Evolutionary conservation across 179 eudicot genomes (phyloP), one percentile per base, ranked within the genome.

Genomic region (Kewa caespitosa): DNA sequence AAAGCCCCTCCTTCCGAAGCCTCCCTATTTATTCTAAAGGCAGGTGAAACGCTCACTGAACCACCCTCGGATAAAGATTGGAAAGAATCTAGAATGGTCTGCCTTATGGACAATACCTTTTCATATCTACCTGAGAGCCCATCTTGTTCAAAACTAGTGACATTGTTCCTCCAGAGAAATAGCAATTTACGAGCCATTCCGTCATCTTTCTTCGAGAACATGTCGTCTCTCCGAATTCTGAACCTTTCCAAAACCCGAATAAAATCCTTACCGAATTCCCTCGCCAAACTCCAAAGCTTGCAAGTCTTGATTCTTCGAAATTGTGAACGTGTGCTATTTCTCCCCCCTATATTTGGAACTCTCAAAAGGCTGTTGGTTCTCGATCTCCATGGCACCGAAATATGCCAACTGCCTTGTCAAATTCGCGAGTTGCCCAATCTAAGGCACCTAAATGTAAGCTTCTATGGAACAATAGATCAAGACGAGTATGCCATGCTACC

Each of bases 81-180:
- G 73, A 28, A 20, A 18, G 39, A 69, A 4, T 52, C 30, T 11
- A 54, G 54, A 22, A 69, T 31, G 22, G 54, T 39, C 2, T 69
- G 34, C 59, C 34, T 69, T n/a, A 30, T 32, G 59, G 60, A 69
- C 31, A 69, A 27, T 32, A 12, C 17, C 11, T 30, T 46, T 30
- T 69, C 73, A 20, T 43, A 30, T 46, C 39, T 69, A 22, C 73
- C 73, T 27, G 20, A 34, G 25, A 46, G 54, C 14, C 73, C 39
- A 20, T 6, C 28, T 69, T 69, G 39, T 20, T 36, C 38, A 17
- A 46, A 34, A 17, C 42, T 69, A 20, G 28, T 31, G 20, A 54
- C 73, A 31, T 69, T 69, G 60, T 46, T 69, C 28, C 73, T 69
- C n/a, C 73, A 69, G 46, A 43, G 73, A 69, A 69, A 69, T 36